These are phyloP conservation scores for Multifurca ochricompacta DNA, from an alignment of 768 basidiomycete species.

Conservation along the genomic window DNA sequence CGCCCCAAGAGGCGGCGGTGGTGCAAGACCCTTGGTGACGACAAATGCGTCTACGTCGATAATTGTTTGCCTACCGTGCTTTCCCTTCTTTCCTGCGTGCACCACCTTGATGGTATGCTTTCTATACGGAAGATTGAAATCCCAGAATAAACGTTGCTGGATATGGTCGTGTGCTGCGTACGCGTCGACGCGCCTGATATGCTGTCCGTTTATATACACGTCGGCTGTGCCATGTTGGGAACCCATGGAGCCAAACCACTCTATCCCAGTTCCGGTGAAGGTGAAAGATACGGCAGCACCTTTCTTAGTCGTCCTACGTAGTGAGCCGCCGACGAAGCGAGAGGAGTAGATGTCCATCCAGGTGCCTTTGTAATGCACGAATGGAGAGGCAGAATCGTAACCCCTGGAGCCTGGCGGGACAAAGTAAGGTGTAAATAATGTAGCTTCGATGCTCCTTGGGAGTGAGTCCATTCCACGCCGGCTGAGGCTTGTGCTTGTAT, in stretches of 20 bases:
- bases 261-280: slow-evolving; percentile 68
- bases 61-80: slow-evolving; percentile 29
- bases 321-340: slow-evolving; percentile 42
- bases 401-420: slow-evolving; percentile 65
- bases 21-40: slow-evolving; percentile 39
- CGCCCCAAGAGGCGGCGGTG: not conserved
- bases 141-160: slow-evolving; percentile 62
- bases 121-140: slow-evolving; percentile 41
- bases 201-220: slow-evolving; percentile 52
- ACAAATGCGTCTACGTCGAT: slow-evolving; percentile 62
- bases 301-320: slow-evolving; percentile 41
- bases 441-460: slow-evolving; percentile 40
- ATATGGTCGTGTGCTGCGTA: slow-evolving; percentile 32
- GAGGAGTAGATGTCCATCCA: slow-evolving; percentile 52
- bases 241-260: slow-evolving; percentile 65
- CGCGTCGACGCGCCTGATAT: slow-evolving; percentile 38
- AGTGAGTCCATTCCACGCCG: slow-evolving; percentile 66
- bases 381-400: slow-evolving; percentile 61
- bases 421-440: slow-evolving; percentile 59
- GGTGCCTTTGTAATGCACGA: slow-evolving; percentile 52
- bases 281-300: slow-evolving; percentile 47
- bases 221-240: slow-evolving; percentile 45
- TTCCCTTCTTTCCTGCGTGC: slow-evolving; percentile 40
- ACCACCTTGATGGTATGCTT: slow-evolving; percentile 59
- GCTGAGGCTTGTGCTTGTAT: slow-evolving; percentile 24